A percentile compares a stretch with the other conserved stretches of the same genome.
Conservation (phyloP, 345 rosid species). For the Moricandia arvensis region DNA sequence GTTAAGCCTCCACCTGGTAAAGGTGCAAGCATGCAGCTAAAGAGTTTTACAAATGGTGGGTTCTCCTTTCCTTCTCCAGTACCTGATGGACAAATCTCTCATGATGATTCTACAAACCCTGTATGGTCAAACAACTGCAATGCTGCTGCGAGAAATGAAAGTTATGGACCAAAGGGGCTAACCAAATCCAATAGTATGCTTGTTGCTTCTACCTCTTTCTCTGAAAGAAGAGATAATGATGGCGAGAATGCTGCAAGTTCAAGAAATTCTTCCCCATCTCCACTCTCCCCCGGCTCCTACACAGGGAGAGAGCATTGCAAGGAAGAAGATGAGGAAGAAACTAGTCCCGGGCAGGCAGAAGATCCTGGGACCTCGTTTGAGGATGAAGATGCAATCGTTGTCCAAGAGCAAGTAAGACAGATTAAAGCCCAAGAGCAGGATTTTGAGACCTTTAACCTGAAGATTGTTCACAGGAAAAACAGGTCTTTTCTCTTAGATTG, state of each 20-base stretch:
- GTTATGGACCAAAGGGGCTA: constrained; percentile 37
- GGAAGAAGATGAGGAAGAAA: constrained; percentile 67
- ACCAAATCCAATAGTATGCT: neutral
- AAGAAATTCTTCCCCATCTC: constrained; percentile 26
- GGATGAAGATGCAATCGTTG: constrained; percentile 91
- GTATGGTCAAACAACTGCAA: constrained; percentile 56
- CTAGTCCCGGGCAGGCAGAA: constrained; percentile 49
- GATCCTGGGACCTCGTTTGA: constrained; percentile 69
- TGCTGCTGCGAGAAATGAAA: constrained; percentile 46
- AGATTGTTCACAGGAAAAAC: constrained; percentile 95
- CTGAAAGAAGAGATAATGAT: constrained; percentile 11
- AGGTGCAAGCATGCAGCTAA: constrained; percentile 42
- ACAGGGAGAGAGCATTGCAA: constrained; percentile 47
- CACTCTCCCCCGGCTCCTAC: constrained; percentile 17
- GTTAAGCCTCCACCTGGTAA: constrained; percentile 40
- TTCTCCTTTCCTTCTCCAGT: constrained; percentile 75
- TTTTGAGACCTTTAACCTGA: constrained; percentile 90
- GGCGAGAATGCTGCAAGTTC: constrained; percentile 26
- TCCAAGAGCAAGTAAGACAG: constrained; percentile 94
- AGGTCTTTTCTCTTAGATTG: constrained; percentile 44
- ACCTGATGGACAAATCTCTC: constrained; percentile 50
- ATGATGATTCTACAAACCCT: constrained; percentile 55
- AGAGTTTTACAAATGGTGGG: constrained; percentile 53
- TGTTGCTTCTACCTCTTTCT: constrained; percentile 7
- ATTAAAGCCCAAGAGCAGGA: constrained; percentile 95